Evolutionary conservation across 164 flowering plant species (phyloP).

Genomic region (Umbellularia californica): DNA sequence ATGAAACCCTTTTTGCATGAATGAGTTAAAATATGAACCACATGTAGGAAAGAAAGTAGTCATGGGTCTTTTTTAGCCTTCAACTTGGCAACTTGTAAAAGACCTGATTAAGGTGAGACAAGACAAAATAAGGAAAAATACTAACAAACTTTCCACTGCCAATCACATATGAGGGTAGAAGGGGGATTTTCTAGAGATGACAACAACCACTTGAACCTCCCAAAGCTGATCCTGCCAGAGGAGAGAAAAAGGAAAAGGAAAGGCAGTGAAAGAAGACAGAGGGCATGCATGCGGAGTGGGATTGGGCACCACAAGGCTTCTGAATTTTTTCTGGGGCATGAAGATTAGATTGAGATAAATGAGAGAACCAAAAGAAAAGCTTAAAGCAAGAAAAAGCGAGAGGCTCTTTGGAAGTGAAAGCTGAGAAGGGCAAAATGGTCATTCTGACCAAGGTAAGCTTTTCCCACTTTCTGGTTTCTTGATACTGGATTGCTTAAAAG

Average conservation of each 20-base stretch:
- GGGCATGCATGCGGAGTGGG: not conserved
- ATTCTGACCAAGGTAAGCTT: not conserved
- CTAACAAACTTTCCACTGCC: too few species aligned
- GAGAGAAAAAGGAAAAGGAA: not conserved
- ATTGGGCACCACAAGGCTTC: not conserved
- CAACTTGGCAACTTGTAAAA: too few species aligned
- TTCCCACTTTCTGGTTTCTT: too few species aligned
- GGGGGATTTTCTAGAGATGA: not conserved
- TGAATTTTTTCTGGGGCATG: not conserved
- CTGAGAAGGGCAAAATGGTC: not conserved
- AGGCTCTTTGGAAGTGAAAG: not conserved
- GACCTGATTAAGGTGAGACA: too few species aligned
- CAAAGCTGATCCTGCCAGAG: not conserved
- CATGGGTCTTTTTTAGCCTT: too few species aligned
- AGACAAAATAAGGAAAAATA: too few species aligned
- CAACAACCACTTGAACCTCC: not conserved
- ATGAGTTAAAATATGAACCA: too few species aligned
- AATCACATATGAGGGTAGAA: not conserved
- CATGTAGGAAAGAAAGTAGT: too few species aligned
- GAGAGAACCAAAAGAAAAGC: not conserved
- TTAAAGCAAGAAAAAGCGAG: not conserved
- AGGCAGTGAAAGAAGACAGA: not conserved
- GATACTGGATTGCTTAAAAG: not conserved
- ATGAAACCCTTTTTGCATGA: too few species aligned
- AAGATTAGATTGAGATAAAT: not conserved